Evolutionary conservation across 2,329 filamentous ascomycete genomes (phyloP).

Genomic region (Teratosphaeria epicoccoides): DNA sequence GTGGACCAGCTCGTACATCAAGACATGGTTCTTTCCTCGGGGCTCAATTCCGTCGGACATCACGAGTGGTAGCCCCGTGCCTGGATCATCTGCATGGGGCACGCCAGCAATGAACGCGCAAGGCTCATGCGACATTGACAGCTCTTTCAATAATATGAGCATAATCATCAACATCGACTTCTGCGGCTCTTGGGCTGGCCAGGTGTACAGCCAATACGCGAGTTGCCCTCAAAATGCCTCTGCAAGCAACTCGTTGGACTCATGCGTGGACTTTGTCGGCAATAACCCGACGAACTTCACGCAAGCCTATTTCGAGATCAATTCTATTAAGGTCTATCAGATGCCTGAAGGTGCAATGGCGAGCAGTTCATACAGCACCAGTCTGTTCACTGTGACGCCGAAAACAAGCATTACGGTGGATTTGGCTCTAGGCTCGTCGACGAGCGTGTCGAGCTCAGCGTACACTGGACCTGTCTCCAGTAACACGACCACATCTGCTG

Average conservation of each 20-base stretch:
- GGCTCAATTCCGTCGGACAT: slow-evolving; percentile 33
- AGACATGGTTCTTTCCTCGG: slow-evolving; percentile 27
- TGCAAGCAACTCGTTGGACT: slow-evolving; percentile 10
- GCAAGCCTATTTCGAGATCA: slow-evolving; percentile 32
- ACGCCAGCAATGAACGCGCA: slow-evolving; percentile 53
- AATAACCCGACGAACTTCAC: slow-evolving; percentile 23
- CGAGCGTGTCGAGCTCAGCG: slow-evolving; percentile 7
- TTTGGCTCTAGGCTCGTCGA: slow-evolving; percentile 18
- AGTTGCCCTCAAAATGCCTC: slow-evolving; percentile 20
- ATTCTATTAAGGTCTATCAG: slow-evolving; percentile 32
- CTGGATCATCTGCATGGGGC: slow-evolving; percentile 43
- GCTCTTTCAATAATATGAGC: slow-evolving; percentile 28
- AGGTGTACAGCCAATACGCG: slow-evolving; percentile 19
- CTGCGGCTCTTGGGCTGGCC: slow-evolving; percentile 29
- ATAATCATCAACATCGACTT: slow-evolving; percentile 33
- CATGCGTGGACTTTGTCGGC: slow-evolving; percentile 25
- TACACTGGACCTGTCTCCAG: slow-evolving; percentile 21
- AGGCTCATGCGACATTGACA: slow-evolving; percentile 28
- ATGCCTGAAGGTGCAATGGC: slow-evolving; percentile 14
- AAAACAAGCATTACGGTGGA: slow-evolving; percentile 14
- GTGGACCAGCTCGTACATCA: slow-evolving; percentile 25
- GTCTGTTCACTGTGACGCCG: slow-evolving; percentile 13
- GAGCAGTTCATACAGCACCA: slow-evolving; percentile 19
- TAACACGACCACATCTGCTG: background rate
- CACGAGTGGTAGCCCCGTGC: slow-evolving; percentile 38